Conservation (phyloP, 768 basidiomycete genomes). For the Phanerochaete carnosa region DNA sequence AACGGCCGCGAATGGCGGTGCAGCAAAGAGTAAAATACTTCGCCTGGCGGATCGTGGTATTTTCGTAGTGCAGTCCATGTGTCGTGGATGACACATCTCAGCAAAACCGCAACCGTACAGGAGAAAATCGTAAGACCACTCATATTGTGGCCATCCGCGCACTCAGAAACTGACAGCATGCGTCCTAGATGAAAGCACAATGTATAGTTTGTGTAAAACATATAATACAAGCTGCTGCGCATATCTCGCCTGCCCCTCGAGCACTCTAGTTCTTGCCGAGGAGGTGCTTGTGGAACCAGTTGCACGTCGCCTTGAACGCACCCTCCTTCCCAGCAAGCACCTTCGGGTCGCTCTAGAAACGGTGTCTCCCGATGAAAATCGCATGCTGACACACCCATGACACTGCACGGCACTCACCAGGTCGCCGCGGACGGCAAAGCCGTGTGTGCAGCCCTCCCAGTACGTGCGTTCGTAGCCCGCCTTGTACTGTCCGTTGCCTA, state of each 20-base stretch:
- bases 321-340: slow-evolving; percentile 64
- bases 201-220: too few species aligned
- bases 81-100: too few species aligned
- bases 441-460: slow-evolving; percentile 29
- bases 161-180: too few species aligned
- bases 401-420: slow-evolving; percentile 19
- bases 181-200: too few species aligned
- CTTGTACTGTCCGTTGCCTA: slow-evolving; percentile 35
- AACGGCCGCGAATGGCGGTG: too few species aligned
- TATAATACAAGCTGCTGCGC: not conserved
- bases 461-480: slow-evolving; percentile 36
- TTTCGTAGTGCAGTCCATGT: too few species aligned
- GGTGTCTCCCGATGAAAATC: not conserved
- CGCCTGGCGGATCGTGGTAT: too few species aligned
- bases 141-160: too few species aligned
- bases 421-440: slow-evolving; percentile 41
- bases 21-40: too few species aligned
- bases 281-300: slow-evolving; percentile 45
- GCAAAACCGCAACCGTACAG: too few species aligned
- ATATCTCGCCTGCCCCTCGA: not conserved
- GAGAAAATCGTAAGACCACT: too few species aligned
- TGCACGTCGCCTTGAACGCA: slow-evolving; percentile 53
- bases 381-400: not conserved
- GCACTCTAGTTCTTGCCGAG: not conserved
- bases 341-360: slow-evolving; percentile 36